Conservation (phyloP, 2,329 filamentous ascomycete species). For the Rutstroemia sp. region DNA sequence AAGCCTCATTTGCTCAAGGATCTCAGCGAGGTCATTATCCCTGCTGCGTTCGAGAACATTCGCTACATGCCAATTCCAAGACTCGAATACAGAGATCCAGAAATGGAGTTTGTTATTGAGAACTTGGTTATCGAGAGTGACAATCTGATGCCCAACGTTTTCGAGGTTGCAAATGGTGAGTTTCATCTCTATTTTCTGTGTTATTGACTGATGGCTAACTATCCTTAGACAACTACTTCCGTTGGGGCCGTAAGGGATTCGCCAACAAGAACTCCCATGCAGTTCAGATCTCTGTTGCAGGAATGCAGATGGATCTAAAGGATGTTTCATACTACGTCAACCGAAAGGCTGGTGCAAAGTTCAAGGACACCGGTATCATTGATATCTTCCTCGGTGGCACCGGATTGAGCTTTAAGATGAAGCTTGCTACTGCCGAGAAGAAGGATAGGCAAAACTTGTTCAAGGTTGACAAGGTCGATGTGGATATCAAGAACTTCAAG, state of each 20-base stretch:
- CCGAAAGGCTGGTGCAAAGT: conserved; percentile 79
- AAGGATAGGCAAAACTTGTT: conserved; percentile 77
- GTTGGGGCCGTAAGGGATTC: conserved; percentile 86
- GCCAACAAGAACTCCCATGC: conserved; percentile 73
- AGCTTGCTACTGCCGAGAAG: conserved; percentile 73
- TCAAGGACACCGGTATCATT: conserved; percentile 81
- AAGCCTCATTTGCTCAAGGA: conserved; percentile 93
- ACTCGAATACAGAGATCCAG: conserved; percentile 82
- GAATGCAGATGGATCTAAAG: conserved; percentile 84
- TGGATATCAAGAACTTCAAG: conserved; percentile 72
- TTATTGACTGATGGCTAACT: neutral
- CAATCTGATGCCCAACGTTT: conserved; percentile 88
- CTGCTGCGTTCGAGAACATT: conserved; percentile 72
- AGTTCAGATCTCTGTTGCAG: conserved; percentile 75
- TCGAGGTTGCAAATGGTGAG: conserved; percentile 69
- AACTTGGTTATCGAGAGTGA: conserved; percentile 94
- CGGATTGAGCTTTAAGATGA: conserved; percentile 87
- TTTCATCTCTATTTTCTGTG: neutral
- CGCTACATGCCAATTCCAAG: conserved; percentile 89
- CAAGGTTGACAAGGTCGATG: conserved; percentile 84
- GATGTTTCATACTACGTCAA: conserved; percentile 94
- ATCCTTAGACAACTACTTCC: conserved; percentile 72
- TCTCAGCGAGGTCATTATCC: conserved; percentile 77
- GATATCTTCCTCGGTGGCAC: conserved; percentile 83
- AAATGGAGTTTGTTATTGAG: conserved; percentile 84